phyloP scores from a whole-genome alignment of 2,329 filamentous ascomycete species.

The Colletotrichum magnum region DNA sequence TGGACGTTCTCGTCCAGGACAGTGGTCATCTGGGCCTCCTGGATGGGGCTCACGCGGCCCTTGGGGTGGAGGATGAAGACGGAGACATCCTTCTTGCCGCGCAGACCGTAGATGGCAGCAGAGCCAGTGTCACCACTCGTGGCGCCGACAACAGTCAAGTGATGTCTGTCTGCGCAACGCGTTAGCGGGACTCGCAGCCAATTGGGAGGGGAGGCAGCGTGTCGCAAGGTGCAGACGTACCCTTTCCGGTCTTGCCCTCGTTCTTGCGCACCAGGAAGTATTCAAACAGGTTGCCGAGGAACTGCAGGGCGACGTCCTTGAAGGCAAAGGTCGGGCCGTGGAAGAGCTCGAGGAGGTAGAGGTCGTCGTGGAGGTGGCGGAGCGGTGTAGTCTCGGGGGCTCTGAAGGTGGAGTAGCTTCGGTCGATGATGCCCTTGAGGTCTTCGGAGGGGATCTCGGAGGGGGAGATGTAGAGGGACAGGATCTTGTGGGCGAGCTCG shows the following conservation, averaged over 20 bases:
- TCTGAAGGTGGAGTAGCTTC: conserved; percentile 92
- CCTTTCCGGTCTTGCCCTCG: conserved; percentile 73
- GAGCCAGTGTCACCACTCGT: conserved; percentile 93
- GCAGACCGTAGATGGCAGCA: conserved; percentile 93
- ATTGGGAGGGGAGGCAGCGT: background rate
- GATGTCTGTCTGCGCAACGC: conserved; percentile 72
- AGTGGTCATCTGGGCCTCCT: conserved; percentile 98
- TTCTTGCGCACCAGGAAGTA: conserved; percentile 86
- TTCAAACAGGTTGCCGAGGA: conserved; percentile 95
- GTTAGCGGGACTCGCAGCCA: conserved; percentile 43
- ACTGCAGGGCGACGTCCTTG: conserved; percentile 92
- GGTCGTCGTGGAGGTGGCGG: conserved; percentile 81
- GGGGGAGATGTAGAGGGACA: conserved; percentile 88
- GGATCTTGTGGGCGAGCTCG: conserved; percentile 86
- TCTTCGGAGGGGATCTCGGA: conserved; percentile 86
- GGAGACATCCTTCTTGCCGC: conserved; percentile 96
- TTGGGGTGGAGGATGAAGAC: conserved; percentile 96
- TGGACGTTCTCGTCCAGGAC: conserved; percentile 92
- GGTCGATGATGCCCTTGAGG: conserved; percentile 85
- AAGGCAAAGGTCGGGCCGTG: conserved; percentile 96
- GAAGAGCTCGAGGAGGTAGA: conserved; percentile 94
- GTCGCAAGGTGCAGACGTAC: conserved; percentile 49
- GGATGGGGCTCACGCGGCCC: conserved; percentile 90
- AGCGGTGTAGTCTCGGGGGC: conserved; percentile 83
- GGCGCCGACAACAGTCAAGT: conserved; percentile 88